Percentiles rank a stretch among this genome's conserved stretches.
phyloP scores from a whole-genome alignment of 495 filamentous ascomycete species.

The Stereocaulon alpinum region DNA sequence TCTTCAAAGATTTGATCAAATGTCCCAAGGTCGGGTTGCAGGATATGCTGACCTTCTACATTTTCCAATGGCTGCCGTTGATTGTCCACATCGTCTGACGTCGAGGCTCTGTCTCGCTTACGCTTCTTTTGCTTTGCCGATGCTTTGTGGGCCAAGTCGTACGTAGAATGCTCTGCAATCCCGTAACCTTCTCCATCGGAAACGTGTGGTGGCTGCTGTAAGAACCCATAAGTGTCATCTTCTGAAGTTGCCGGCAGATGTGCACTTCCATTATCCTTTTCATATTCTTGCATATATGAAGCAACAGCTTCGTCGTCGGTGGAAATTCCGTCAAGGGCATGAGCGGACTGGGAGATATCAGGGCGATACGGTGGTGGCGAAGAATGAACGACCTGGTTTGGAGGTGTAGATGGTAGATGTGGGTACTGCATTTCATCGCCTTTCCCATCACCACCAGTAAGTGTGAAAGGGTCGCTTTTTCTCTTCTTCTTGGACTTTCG shows the following conservation, averaged over 20 bases:
- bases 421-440: background rate
- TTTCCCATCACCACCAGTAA: background rate
- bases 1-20: slow-evolving; percentile 6
- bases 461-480: background rate
- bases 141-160: background rate
- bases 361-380: background rate
- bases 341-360: background rate
- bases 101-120: background rate
- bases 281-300: slow-evolving; percentile 11
- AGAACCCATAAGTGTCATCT: slow-evolving; percentile 6
- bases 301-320: slow-evolving; percentile 20
- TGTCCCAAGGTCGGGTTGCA: background rate
- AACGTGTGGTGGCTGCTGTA: slow-evolving; percentile 1
- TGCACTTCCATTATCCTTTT: slow-evolving; percentile 7
- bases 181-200: background rate
- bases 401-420: slow-evolving; percentile 11
- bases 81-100: background rate
- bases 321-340: slow-evolving; percentile 20
- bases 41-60: slow-evolving; percentile 17
- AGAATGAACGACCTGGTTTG: background rate
- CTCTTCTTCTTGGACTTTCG: background rate
- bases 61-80: background rate
- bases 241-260: background rate
- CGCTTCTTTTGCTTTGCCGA: slow-evolving; percentile 6
- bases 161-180: background rate